Evolutionary conservation across 805 yeast genomes (phyloP).

Genomic region (Lachancea mirantina): DNA sequence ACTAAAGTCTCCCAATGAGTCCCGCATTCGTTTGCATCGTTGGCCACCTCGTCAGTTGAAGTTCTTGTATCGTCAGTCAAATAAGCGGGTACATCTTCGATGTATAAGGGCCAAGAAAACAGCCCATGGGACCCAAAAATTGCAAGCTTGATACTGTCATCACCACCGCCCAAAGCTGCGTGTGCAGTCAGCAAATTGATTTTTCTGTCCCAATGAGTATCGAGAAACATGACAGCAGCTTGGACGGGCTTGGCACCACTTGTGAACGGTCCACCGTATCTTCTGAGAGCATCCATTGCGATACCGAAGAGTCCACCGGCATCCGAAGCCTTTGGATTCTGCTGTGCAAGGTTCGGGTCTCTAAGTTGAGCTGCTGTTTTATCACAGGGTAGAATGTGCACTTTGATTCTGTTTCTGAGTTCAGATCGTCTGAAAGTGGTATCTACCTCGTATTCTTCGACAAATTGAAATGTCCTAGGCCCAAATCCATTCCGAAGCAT

Average conservation of each 20-base stretch:
- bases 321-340: slow-evolving; percentile 62
- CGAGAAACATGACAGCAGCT: slow-evolving; percentile 81
- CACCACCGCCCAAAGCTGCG: slow-evolving; percentile 93
- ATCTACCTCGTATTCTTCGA: slow-evolving; percentile 52
- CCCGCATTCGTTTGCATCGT: slow-evolving; percentile 79
- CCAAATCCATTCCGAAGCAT: slow-evolving; percentile 77
- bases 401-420: slow-evolving; percentile 56
- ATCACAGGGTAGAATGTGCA: slow-evolving; percentile 69
- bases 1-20: slow-evolving; percentile 86
- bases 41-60: slow-evolving; percentile 69
- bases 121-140: slow-evolving; percentile 92
- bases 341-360: slow-evolving; percentile 81
- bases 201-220: slow-evolving; percentile 71
- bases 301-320: slow-evolving; percentile 72
- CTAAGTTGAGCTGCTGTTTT: slow-evolving; percentile 64
- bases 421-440: slow-evolving; percentile 41
- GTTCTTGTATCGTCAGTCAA: slow-evolving; percentile 68
- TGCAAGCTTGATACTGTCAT: slow-evolving; percentile 62
- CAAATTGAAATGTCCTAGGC: slow-evolving; percentile 66
- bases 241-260: slow-evolving; percentile 45
- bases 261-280: slow-evolving; percentile 48
- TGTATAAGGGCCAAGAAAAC: slow-evolving; percentile 84
- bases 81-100: slow-evolving; percentile 60
- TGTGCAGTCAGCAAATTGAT: slow-evolving; percentile 64
- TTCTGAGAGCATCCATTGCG: slow-evolving; percentile 65